phyloP scores from a whole-genome alignment of 1,284 basidiomycete species.

The Agaricales sp. region DNA sequence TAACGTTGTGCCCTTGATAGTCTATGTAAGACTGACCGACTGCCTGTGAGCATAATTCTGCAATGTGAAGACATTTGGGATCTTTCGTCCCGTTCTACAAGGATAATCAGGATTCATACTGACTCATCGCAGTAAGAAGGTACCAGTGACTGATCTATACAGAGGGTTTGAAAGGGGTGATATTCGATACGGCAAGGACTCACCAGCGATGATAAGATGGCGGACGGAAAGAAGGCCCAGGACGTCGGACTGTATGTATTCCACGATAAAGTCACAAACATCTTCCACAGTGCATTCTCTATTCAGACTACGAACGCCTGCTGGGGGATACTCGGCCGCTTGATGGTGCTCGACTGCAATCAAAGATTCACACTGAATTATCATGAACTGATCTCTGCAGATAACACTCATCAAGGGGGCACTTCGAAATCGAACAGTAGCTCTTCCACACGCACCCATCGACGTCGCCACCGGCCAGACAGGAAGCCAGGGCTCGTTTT shows the following conservation, averaged over 20 bases:
- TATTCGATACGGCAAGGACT: slow-evolving; percentile 14
- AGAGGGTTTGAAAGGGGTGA: too few species aligned
- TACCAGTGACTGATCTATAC: neutral
- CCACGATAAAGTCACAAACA: slow-evolving; percentile 73
- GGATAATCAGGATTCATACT: neutral
- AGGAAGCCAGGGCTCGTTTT: slow-evolving; percentile 51
- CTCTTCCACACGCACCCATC: slow-evolving; percentile 15
- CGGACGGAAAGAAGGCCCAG: slow-evolving; percentile 56
- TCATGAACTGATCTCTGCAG: slow-evolving; percentile 41
- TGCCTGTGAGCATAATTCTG: slow-evolving; percentile 50
- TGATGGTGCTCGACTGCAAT: slow-evolving; percentile 36
- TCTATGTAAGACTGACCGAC: slow-evolving; percentile 1
- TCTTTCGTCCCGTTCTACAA: slow-evolving; percentile 58
- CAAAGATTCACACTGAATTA: slow-evolving; percentile 40
- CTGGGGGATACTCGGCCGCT: slow-evolving; percentile 44
- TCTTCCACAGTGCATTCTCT: slow-evolving; percentile 59
- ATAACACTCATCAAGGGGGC: slow-evolving; percentile 1
- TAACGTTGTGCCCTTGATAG: too few species aligned
- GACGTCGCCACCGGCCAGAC: slow-evolving; percentile 33
- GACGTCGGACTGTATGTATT: slow-evolving; percentile 60
- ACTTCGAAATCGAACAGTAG: slow-evolving; percentile 6
- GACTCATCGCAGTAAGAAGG: too few species aligned
- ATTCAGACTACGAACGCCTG: slow-evolving; percentile 30
- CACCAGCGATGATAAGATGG: slow-evolving; percentile 66
- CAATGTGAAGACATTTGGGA: slow-evolving; percentile 48